Evolutionary conservation across 805 yeast genomes (phyloP), one percentile per base, ranked within the genome.

Genomic region (Kuraishia molischiana): DNA sequence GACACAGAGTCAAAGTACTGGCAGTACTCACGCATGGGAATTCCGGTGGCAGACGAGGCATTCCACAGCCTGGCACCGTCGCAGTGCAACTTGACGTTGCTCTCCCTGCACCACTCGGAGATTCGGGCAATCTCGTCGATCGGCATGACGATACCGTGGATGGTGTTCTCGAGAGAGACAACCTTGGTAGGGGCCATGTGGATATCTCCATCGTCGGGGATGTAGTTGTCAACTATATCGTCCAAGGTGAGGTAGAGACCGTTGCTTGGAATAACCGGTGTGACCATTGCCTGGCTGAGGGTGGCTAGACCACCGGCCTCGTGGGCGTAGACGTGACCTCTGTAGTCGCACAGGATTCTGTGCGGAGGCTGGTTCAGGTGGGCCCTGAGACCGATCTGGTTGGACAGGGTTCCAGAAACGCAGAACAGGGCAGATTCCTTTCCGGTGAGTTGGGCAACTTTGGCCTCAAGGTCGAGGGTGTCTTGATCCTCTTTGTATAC

Each of bases 11-110:
- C 97, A 54, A 87, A 87, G 43, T 77, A 63, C 44, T 70, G 66
- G 47, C 94, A 83, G 57, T 79, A 86, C 50, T 85, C 85, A 15
- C 58, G 60, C 43, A 87, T 59, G 14, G 85, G 61, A 28, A 83
- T 66, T 19, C 83, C 86, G 8, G 85, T 74, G 20, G 72, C 89
- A 10, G 72, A 82, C 30, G 77, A 66, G n/a, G 96, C 96, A 56
- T 84, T 85, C 89, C 94, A 87, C 36, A 89, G 61, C 49, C 97
- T 72, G n/a, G 97, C 97, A 44, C 97, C 97, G 56, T 89, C 97
- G 49, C 87, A 74, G 52, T 90, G 97, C 47, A 87, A 57, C 39
- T 64, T 69, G 39, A 85, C 59, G 38, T 65, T 67, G 47, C 78
- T 67, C 21, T 62, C 70, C 38, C 67, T 65, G 44, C 90, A 85